A percentile compares a stretch with the other conserved stretches of the same genome.
phyloP scores from a whole-genome alignment of 345 rosid genomes.

The Citrus trifoliata region DNA sequence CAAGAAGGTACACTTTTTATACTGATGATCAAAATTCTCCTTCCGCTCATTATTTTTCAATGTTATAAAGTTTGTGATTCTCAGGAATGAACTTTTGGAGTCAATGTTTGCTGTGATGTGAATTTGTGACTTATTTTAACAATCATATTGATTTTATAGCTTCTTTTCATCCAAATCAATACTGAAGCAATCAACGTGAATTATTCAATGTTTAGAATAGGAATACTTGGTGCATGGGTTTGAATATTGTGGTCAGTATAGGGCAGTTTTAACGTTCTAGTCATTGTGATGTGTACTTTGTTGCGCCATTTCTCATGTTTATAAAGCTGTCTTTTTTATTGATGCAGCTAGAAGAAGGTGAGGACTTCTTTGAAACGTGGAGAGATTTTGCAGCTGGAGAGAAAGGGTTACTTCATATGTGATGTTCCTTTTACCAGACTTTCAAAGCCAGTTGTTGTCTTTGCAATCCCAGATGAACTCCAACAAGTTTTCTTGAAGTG shows the following conservation, averaged over 20 bases:
- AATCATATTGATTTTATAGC: background rate
- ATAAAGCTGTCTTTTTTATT: background rate
- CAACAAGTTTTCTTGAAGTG: constrained; percentile 36
- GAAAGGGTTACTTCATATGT: constrained; percentile 88
- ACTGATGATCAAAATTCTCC: background rate
- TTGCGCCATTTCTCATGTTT: background rate
- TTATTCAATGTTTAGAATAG: background rate
- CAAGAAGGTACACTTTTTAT: constrained; percentile 49
- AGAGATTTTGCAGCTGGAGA: constrained; percentile 78
- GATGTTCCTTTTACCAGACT: constrained; percentile 72
- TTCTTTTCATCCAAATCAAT: background rate
- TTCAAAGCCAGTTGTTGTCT: constrained; percentile 63
- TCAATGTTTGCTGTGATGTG: background rate
- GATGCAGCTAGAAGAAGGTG: constrained; percentile 83
- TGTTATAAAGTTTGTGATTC: background rate
- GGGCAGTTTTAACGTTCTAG: background rate
- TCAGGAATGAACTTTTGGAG: background rate
- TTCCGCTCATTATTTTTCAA: background rate
- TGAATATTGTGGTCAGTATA: background rate
- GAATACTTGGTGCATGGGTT: background rate
- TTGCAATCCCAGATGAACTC: constrained; percentile 75
- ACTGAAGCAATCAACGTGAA: background rate
- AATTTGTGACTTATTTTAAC: background rate
- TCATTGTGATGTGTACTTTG: background rate
- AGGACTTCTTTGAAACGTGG: constrained; percentile 64